A percentile compares a stretch with the other conserved stretches of the same genome.
phyloP scores from a whole-genome alignment of 768 basidiomycete genomes.

The Termitomyces eurrhizus region DNA sequence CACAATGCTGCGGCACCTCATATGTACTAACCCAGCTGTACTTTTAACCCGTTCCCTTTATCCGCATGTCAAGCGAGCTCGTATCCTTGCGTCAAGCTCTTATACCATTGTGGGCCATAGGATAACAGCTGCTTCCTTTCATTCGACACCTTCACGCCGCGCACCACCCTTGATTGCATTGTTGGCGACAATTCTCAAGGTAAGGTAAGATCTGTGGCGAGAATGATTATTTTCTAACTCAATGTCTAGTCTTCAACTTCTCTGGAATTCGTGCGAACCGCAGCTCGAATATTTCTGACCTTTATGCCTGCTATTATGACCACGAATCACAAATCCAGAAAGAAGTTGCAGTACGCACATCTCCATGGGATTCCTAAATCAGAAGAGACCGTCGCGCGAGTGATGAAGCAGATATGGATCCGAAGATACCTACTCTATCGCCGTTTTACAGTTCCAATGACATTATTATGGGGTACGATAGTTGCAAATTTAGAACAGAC shows the following conservation, averaged over 20 bases:
- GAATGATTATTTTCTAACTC: slow-evolving; percentile 6
- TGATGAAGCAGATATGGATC: slow-evolving; percentile 45
- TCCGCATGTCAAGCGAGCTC: slow-evolving; percentile 3
- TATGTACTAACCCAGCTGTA: slow-evolving; percentile 24
- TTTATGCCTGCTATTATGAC: slow-evolving; percentile 68
- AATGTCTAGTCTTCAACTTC: slow-evolving; percentile 67
- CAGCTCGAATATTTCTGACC: slow-evolving; percentile 68
- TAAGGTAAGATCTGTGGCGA: slow-evolving; percentile 22
- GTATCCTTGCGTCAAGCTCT: background rate
- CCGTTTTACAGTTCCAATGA: slow-evolving; percentile 57
- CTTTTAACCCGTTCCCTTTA: slow-evolving; percentile 11
- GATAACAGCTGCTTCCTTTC: slow-evolving; percentile 24
- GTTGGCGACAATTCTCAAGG: slow-evolving; percentile 64
- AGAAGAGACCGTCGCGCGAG: slow-evolving; percentile 45
- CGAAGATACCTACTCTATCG: slow-evolving; percentile 48
- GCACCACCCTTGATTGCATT: slow-evolving; percentile 44
- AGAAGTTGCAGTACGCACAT: slow-evolving; percentile 46
- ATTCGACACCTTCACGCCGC: slow-evolving; percentile 33
- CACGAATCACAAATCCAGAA: slow-evolving; percentile 50
- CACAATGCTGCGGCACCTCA: slow-evolving; percentile 48
- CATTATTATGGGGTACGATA: slow-evolving; percentile 65
- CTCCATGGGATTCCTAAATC: slow-evolving; percentile 47
- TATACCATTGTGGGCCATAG: slow-evolving; percentile 1
- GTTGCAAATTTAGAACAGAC: slow-evolving; percentile 73
- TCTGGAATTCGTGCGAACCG: slow-evolving; percentile 65